Evolutionary conservation across 2,329 filamentous ascomycete genomes (phyloP).

Genomic region (Sarocladium strictum): DNA sequence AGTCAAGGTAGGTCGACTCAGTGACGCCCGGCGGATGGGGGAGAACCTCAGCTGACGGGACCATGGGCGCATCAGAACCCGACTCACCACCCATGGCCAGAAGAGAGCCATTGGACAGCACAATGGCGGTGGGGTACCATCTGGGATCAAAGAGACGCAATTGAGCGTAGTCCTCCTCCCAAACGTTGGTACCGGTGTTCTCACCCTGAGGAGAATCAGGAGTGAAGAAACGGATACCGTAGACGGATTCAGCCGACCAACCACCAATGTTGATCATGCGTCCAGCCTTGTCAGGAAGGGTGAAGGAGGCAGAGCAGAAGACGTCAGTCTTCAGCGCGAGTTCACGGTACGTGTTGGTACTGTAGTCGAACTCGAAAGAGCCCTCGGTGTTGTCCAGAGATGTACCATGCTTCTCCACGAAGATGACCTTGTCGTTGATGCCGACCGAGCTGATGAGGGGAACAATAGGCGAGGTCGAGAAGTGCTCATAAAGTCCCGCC

Average conservation of each 20-base stretch:
- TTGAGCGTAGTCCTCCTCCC: neutral
- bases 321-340: neutral
- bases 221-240: conserved; percentile 1
- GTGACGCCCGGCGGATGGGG: neutral
- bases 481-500: neutral
- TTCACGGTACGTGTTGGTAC: neutral
- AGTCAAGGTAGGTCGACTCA: conserved; percentile 3
- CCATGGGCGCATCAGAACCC: neutral
- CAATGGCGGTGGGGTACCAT: neutral
- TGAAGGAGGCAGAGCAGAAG: conserved; percentile 1
- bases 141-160: neutral
- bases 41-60: neutral
- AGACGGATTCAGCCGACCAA: neutral
- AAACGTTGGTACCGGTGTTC: neutral
- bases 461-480: neutral
- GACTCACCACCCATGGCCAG: conserved; percentile 1
- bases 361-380: conserved; percentile 1
- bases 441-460: conserved; percentile 1
- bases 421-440: conserved; percentile 3
- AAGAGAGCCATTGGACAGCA: conserved; percentile 2
- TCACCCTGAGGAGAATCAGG: neutral
- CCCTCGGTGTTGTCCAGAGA: conserved; percentile 1
- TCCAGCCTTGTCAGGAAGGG: conserved; percentile 3
- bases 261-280: conserved; percentile 6
- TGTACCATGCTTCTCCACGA: conserved; percentile 1